Evolutionary conservation across 148 eudicot species (phyloP), one percentile per base, ranked within the genome.

Genomic region (Persicaria tinctoria): DNA sequence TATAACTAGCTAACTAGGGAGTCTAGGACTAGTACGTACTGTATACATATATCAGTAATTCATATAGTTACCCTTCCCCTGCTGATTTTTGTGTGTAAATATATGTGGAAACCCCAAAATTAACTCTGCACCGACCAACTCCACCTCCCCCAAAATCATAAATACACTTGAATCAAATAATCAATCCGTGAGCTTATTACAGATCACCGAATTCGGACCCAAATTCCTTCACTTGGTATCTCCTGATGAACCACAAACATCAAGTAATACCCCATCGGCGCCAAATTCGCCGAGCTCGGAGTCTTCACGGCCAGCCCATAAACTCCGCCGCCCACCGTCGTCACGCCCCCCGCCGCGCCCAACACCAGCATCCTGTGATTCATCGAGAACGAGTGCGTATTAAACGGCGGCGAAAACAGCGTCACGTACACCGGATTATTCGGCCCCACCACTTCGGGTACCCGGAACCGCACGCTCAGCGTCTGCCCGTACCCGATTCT

Each of bases 301-400:
- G 84, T 82, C 51, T 45, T 77, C 72, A 81, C 86, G 45, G 73
- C 63, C 46, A 82, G 82, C 76, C 64, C 81, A 62, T 85, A 82
- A 57, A 72, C 85, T 45, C n/a, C 79, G 54, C 27, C 76, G 5
- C 84, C 77, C n/a, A 85, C 8, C 77, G 74, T 63, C 6, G 78
- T 70, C 11, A 81, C 78, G 3, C 57, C 78, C n/a, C 69, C 76
- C 9, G 55, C 77, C 3, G 48, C 47, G 2, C 73, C 81, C 72
- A 89, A 51, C 44, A 81, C 78, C 55, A 91, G 11, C 84, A 91
- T 38, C 81, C 93, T 75, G 46, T 91, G 97, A 62, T 91, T 91
- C 97, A 91, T 91, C n/a, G 80, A 86, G n/a, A 82, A 85, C 2
- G 97, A 89, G 55, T 91, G 93, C 5, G 97, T 91, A 0, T 87